A percentile compares a stretch with the other conserved stretches of the same genome.
Evolutionary conservation across 768 basidiomycete species (phyloP).

Genomic region (Rhodotorula kratochvilovae): DNA sequence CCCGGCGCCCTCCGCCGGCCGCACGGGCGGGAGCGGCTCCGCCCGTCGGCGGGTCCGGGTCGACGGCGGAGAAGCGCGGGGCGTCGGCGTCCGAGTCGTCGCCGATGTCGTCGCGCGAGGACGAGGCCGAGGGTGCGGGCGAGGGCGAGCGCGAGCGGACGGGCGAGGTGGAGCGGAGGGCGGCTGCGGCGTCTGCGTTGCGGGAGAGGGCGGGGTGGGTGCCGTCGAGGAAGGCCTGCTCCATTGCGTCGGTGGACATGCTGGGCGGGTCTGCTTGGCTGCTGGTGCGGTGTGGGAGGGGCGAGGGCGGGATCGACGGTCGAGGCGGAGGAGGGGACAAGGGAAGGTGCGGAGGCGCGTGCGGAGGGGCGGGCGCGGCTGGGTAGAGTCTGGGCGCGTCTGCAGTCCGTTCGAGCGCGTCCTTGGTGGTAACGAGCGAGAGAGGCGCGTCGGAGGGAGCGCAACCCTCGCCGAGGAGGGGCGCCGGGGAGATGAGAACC

Average conservation of each 20-base stretch:
- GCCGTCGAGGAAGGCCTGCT: constrained; percentile 37
- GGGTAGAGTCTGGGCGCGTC: too few species aligned
- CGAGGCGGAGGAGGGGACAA: not conserved
- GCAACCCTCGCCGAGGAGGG: too few species aligned
- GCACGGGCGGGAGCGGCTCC: constrained; percentile 1
- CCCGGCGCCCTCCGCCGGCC: not conserved
- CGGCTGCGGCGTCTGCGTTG: constrained; percentile 20
- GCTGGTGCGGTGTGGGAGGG: not conserved
- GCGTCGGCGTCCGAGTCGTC: not conserved
- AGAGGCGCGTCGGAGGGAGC: too few species aligned
- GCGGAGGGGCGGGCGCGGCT: too few species aligned
- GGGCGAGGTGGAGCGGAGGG: constrained; percentile 28
- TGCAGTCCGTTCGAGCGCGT: too few species aligned
- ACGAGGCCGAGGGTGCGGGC: not conserved
- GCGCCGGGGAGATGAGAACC: too few species aligned
- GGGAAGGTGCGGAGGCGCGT: too few species aligned
- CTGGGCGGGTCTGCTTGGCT: not conserved
- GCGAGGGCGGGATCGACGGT: not conserved
- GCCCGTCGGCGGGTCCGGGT: constrained; percentile 15
- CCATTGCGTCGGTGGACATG: constrained; percentile 9
- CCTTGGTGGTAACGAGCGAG: too few species aligned
- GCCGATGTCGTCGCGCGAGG: not conserved
- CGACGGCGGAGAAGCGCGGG: constrained; percentile 16
- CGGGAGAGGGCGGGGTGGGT: constrained; percentile 38
- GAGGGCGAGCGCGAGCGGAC: constrained; percentile 11